phyloP scores from a whole-genome alignment of 139 green algal species.

The Tetradesmus obliquus region DNA sequence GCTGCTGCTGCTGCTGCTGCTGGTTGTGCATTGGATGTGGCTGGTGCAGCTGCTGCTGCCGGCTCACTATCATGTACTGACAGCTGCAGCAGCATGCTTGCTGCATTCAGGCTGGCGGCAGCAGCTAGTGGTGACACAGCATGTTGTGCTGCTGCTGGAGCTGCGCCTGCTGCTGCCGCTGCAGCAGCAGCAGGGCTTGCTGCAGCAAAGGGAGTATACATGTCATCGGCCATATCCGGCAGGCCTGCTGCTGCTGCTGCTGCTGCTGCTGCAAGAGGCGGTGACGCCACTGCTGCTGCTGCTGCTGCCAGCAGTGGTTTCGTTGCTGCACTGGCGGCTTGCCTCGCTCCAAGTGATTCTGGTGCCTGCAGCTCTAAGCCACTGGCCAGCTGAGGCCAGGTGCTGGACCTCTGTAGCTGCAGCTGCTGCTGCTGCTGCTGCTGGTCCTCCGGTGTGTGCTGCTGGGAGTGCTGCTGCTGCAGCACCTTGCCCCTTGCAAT shows the following conservation, averaged over 20 bases:
- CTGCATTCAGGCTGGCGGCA: neutral
- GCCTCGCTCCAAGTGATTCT: neutral
- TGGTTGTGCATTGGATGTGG: neutral
- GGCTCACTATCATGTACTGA: neutral
- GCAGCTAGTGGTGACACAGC: neutral
- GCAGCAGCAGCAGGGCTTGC: neutral
- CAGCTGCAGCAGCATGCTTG: neutral
- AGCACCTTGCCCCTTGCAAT: neutral
- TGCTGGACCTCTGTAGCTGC: neutral
- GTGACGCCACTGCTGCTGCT: too few species aligned
- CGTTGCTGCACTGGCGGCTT: neutral
- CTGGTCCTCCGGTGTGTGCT: neutral
- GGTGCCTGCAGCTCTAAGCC: neutral
- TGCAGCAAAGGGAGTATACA: neutral
- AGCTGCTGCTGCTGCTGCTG: neutral
- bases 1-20: constrained; percentile 6
- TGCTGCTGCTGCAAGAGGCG: too few species aligned
- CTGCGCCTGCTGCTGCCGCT: neutral
- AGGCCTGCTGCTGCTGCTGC: neutral
- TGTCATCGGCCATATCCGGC: neutral
- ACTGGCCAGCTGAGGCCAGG: neutral
- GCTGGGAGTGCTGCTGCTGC: neutral
- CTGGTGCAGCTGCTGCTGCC: neutral
- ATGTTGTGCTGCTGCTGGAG: neutral
- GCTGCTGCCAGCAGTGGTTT: neutral